Percentiles rank a stretch among this genome's conserved stretches.
These are phyloP conservation scores for Pyricularia sp. DNA, from an alignment of 2,329 filamentous ascomycete species.

Conservation along the genomic window DNA sequence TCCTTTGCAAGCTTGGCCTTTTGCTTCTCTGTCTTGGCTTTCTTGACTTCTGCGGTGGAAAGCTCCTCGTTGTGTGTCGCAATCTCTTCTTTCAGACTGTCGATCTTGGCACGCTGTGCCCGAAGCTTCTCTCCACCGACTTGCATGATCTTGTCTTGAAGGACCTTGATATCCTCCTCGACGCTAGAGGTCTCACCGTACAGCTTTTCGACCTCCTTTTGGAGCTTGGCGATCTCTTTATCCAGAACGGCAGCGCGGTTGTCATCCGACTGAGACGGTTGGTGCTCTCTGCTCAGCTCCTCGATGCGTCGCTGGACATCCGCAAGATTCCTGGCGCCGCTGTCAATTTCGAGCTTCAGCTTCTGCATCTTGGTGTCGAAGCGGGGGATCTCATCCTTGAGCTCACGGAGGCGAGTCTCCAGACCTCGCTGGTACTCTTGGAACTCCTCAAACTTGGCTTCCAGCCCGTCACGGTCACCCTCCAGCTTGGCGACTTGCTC, in stretches of 20 bases:
- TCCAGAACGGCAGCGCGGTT: constrained; percentile 62
- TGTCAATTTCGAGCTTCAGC: constrained; percentile 79
- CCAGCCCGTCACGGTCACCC: constrained; percentile 73
- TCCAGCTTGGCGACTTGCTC: constrained; percentile 87
- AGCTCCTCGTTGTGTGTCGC: constrained; percentile 70
- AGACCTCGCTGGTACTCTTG: constrained; percentile 77
- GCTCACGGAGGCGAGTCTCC: constrained; percentile 60
- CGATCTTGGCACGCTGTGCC: constrained; percentile 82
- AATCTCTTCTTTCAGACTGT: constrained; percentile 80
- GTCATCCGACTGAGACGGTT: constrained; percentile 73
- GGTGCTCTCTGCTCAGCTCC: constrained; percentile 73
- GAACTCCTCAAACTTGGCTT: constrained; percentile 74
- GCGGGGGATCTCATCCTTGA: constrained; percentile 70
- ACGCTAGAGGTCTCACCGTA: constrained; percentile 79
- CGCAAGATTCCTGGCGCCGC: constrained; percentile 70
- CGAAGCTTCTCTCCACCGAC: constrained; percentile 90
- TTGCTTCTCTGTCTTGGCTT: constrained; percentile 90
- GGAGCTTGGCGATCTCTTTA: constrained; percentile 66
- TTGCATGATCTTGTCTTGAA: constrained; percentile 98
- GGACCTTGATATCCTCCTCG: constrained; percentile 82
- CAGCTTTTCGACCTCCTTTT: constrained; percentile 71
- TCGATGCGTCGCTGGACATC: constrained; percentile 80
- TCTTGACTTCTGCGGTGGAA: constrained; percentile 77
- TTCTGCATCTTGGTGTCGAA: constrained; percentile 91
- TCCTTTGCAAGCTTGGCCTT: constrained; percentile 80